Base-by-base conservation (phyloP, 495 filamentous ascomycete species). In the Aspergillus haitiensis region DNA sequence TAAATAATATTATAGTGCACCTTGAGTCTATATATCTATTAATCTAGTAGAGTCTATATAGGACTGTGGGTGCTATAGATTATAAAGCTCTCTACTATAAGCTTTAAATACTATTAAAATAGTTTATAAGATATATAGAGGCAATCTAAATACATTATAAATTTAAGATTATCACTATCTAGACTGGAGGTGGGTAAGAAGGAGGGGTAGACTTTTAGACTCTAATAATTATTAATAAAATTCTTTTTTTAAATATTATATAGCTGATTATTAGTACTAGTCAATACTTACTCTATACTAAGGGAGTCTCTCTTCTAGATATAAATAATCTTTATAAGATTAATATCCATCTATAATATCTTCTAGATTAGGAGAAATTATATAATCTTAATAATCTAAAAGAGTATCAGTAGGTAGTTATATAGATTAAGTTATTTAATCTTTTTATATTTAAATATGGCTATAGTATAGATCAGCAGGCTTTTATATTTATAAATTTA, bases 11-110 rank as follows among this genome's bases (percentile, higher is more conserved):
- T 73, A 54, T 70, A 73, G 63, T 70, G 42, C 46, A 74, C 65
- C 64, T 71, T 71, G 15, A 71, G 56, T 15, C 68, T 35, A 56
- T 73, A 75, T 34, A 40, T 72, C 0, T 56, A 63, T 51, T 66
- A 67, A 61, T 72, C 49, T 6, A 73, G 59, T 15, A 71, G 8
- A 6, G 47, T 52, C 18, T 59, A 2, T 9, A 67, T 58, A 0
- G 59, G 59, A 7, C 54, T 50, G 16, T 62, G 13, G 4, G 47
- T 56, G 5, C 59, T 48, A 15, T 35, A 44, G 13, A 64, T 47
- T 36, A 65, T 67, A 36, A 67, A 64, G 3, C 11, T 4, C 2
- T 48, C 18, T 7, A 55, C 42, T n/a, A 61, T 59, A 37, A 33
- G 16, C 35, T 27, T 21, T 2, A 67, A 10, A 47, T 15, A 58